A percentile compares a stretch with the other conserved stretches of the same genome.
These are phyloP conservation scores for Blastobotrys peoriensis DNA, from an alignment of 805 yeast species.

Conservation along the genomic window DNA sequence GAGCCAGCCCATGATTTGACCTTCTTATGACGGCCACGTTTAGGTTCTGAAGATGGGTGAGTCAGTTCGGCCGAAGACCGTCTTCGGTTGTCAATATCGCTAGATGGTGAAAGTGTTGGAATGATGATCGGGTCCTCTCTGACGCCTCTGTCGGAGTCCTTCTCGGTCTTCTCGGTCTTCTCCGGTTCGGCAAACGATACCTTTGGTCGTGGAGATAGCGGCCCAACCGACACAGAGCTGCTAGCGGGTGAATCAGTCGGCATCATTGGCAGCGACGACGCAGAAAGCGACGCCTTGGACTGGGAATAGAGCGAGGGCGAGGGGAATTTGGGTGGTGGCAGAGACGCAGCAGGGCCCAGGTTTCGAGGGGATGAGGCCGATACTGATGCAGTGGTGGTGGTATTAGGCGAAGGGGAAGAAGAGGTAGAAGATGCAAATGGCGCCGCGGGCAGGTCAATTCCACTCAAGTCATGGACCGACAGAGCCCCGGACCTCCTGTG, in stretches of 20 bases:
- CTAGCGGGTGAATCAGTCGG: background rate
- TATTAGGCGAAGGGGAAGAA: slow-evolving; percentile 13
- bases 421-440: slow-evolving; percentile 15
- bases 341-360: background rate
- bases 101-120: too few species aligned
- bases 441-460: background rate
- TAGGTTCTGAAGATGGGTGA: background rate
- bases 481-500: slow-evolving; percentile 8
- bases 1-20: slow-evolving; percentile 37
- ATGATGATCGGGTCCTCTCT: too few species aligned
- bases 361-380: slow-evolving; percentile 3
- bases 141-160: too few species aligned
- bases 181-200: slow-evolving; percentile 2
- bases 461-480: slow-evolving; percentile 6
- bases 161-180: background rate
- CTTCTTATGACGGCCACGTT: slow-evolving; percentile 28
- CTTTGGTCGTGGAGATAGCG: background rate
- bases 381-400: slow-evolving; percentile 12
- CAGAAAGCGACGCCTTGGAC: background rate
- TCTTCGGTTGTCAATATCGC: background rate
- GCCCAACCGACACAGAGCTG: slow-evolving; percentile 4
- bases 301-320: background rate
- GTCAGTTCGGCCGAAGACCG: background rate
- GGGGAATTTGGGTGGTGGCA: background rate
- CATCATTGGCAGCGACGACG: background rate